Conservation (phyloP, 1,284 basidiomycete species). For the Sutorius eximius region DNA sequence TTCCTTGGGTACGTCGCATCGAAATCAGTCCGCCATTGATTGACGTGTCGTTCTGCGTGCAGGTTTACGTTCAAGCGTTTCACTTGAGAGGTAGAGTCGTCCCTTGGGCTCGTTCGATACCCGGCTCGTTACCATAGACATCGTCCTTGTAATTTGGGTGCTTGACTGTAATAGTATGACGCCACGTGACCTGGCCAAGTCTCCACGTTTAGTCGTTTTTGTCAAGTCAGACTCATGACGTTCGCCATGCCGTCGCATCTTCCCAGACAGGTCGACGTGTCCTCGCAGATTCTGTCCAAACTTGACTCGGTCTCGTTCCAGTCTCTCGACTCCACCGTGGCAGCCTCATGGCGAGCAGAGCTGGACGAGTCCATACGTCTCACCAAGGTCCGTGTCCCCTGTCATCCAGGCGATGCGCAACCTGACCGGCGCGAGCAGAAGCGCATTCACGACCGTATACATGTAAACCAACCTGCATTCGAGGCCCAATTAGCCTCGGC, state of each 20-base stretch:
- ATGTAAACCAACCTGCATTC: constrained; percentile 60
- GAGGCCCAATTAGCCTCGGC: constrained; percentile 62
- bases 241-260: constrained; percentile 70
- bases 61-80: constrained; percentile 86
- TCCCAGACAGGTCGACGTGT: constrained; percentile 62
- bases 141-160: constrained; percentile 27
- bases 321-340: constrained; percentile 57
- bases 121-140: constrained; percentile 31
- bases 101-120: constrained; percentile 22
- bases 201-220: constrained; percentile 5
- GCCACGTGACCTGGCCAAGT: constrained; percentile 20
- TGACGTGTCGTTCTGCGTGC: constrained; percentile 9
- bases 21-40: not conserved
- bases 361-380: constrained; percentile 64
- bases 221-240: constrained; percentile 49
- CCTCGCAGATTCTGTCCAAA: constrained; percentile 65
- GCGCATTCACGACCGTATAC: constrained; percentile 66
- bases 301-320: constrained; percentile 60
- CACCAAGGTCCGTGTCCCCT: constrained; percentile 54
- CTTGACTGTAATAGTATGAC: constrained; percentile 9
- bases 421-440: constrained; percentile 40
- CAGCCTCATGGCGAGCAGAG: constrained; percentile 67
- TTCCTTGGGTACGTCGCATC: constrained; percentile 75
- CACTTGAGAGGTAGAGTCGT: constrained; percentile 38
- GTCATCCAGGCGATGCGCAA: not conserved